Evolutionary conservation across 2,329 filamentous ascomycete genomes (phyloP).

Genomic region (Cadophora sp.): DNA sequence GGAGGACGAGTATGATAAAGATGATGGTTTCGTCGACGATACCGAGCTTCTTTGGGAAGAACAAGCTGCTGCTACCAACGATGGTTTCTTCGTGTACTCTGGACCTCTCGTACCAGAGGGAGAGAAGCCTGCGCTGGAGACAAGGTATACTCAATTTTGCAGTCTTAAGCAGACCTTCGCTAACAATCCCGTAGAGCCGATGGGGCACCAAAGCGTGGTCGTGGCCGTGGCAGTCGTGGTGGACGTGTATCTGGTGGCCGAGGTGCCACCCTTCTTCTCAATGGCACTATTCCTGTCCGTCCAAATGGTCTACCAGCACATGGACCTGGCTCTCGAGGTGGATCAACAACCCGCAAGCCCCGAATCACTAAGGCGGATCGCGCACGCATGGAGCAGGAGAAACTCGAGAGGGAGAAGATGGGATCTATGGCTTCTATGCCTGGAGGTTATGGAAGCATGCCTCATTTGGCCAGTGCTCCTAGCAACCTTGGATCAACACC

Average conservation of each 20-base stretch:
- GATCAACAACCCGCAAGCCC: conserved; percentile 77
- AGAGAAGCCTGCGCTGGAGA: conserved; percentile 72
- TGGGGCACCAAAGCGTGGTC: conserved; percentile 72
- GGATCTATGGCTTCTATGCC: conserved; percentile 41
- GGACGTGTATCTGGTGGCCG: conserved; percentile 59
- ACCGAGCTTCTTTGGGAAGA: conserved; percentile 96
- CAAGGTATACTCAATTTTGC: conserved; percentile 40
- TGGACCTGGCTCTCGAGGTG: conserved; percentile 76
- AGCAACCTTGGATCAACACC: conserved; percentile 42
- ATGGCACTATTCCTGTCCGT: not conserved
- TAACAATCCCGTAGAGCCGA: conserved; percentile 64
- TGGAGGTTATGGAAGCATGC: conserved; percentile 38
- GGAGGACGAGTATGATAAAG: conserved; percentile 83
- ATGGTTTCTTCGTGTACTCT: conserved; percentile 98
- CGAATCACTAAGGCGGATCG: conserved; percentile 87
- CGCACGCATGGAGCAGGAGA: conserved; percentile 80
- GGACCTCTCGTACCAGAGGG: conserved; percentile 88
- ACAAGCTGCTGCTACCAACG: conserved; percentile 89
- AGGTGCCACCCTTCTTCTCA: conserved; percentile 41
- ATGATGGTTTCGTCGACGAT: conserved; percentile 88
- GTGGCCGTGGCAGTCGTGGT: conserved; percentile 57
- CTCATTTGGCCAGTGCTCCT: conserved; percentile 37
- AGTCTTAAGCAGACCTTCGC: conserved; percentile 33
- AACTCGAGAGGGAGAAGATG: conserved; percentile 71
- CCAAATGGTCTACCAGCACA: conserved; percentile 52